Evolutionary conservation across 2,329 filamentous ascomycete species (phyloP).

Genomic region (Alternaria sp.): DNA sequence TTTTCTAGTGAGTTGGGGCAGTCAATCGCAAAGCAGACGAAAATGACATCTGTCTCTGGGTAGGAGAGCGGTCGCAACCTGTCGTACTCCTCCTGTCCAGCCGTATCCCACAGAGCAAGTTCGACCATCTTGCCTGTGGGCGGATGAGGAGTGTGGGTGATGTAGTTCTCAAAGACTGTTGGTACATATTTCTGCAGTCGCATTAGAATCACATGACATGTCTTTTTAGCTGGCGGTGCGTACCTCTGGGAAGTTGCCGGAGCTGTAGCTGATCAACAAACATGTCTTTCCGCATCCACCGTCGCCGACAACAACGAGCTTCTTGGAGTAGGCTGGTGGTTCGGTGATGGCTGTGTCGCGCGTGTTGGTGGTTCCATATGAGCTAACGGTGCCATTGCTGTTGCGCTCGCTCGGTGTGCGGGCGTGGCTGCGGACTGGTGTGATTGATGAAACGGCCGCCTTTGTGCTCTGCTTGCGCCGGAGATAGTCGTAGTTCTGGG

Average conservation of each 20-base stretch:
- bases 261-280: constrained; percentile 96
- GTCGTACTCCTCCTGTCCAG: constrained; percentile 98
- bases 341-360: constrained; percentile 88
- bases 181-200: constrained; percentile 91
- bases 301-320: constrained; percentile 98
- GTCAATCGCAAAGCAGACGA: constrained; percentile 99
- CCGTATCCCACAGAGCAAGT: constrained; percentile 97
- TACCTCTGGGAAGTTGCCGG: constrained; percentile 99
- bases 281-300: constrained; percentile 99
- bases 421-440: constrained; percentile 50
- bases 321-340: constrained; percentile 94
- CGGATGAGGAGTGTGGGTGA: constrained; percentile 91
- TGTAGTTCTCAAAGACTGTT: constrained; percentile 99
- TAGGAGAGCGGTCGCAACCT: constrained; percentile 93
- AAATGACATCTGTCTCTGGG: constrained; percentile 95
- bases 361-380: constrained; percentile 76
- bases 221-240: neutral
- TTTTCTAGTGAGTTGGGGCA: constrained; percentile 98
- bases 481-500: constrained; percentile 62
- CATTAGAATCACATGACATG: constrained; percentile 10
- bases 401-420: constrained; percentile 68
- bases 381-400: constrained; percentile 91
- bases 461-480: constrained; percentile 62
- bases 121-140: constrained; percentile 92
- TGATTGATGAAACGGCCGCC: constrained; percentile 43